A percentile compares a stretch with the other conserved stretches of the same genome.
Evolutionary conservation across 768 basidiomycete genomes (phyloP).

Genomic region (Nidularia sp.): DNA sequence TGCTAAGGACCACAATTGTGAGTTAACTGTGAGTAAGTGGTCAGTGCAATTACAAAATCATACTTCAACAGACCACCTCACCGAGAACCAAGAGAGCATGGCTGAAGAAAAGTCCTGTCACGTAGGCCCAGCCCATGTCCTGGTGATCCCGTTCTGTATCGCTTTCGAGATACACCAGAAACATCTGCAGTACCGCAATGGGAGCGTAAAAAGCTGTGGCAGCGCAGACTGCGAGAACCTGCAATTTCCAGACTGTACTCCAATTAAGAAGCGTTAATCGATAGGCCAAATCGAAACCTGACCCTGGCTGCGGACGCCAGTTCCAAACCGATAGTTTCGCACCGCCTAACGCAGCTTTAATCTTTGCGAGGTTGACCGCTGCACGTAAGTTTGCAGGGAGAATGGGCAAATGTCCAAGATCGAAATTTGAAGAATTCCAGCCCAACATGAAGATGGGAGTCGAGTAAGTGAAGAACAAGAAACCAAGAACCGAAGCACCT

Average conservation of each 20-base stretch:
- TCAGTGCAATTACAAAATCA: background rate
- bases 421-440: slow-evolving; percentile 64
- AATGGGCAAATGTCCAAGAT: slow-evolving; percentile 86
- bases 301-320: slow-evolving; percentile 58
- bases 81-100: slow-evolving; percentile 14
- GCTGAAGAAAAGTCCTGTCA: slow-evolving; percentile 14
- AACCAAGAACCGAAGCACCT: slow-evolving; percentile 57
- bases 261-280: slow-evolving; percentile 58
- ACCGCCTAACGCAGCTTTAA: slow-evolving; percentile 39
- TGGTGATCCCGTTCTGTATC: slow-evolving; percentile 50
- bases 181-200: slow-evolving; percentile 45
- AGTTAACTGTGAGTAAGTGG: slow-evolving; percentile 38
- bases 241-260: slow-evolving; percentile 30
- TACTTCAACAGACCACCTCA: slow-evolving; percentile 10
- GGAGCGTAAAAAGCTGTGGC: slow-evolving; percentile 67
- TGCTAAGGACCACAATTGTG: slow-evolving; percentile 68
- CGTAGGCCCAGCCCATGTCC: slow-evolving; percentile 63
- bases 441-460: slow-evolving; percentile 86
- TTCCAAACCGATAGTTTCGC: no score
- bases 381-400: slow-evolving; percentile 71
- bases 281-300: slow-evolving; percentile 62
- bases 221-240: slow-evolving; percentile 46
- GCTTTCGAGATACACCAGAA: slow-evolving; percentile 57
- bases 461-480: slow-evolving; percentile 78
- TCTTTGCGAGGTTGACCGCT: slow-evolving; percentile 52